Base-by-base conservation (phyloP, 2,329 filamentous ascomycete genomes). In the Sclerotinia glacialis region DNA sequence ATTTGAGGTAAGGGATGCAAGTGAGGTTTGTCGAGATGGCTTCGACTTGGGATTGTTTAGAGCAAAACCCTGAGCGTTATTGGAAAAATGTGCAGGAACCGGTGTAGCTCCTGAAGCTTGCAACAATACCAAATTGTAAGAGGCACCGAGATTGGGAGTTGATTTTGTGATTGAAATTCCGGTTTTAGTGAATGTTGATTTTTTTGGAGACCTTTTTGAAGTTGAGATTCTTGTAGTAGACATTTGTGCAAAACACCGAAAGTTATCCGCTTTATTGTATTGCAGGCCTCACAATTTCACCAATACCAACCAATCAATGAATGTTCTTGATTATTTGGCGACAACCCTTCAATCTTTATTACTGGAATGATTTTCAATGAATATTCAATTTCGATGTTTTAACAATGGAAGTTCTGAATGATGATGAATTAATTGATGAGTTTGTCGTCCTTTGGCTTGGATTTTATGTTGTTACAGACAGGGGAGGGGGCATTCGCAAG, bases 1-100 rank as follows among this genome's bases (percentile, higher is more conserved):
- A 74, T 80, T 81, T 68, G 81, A 81, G 62, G 88, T 91, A 70
- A 93, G 83, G 59, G 89, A 86, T 69, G 87, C 88, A 70, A 91
- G 81, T 60, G 89, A 92, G 68, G 84, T 83, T 80, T 93, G 93
- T 75, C 90, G 87, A 74, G 82, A 42, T 12, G 55, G 47, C 40
- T 62, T 58, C 42, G 42, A 47, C 16, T n/a, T 50, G 42, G 40
- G 34, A 65, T 59, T 63, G 26, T 54, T 55, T 49, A 49, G 11
- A 18, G 49, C 58, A 26, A 62, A 63, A 21, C 54, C 23, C 28
- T 50, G 50, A 52, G 49, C 58, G 54, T 67, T 59, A 37, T 46
- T 44, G 12, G n/a, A n/a, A 52, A 23, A 44, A 61, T 49, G 28
- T 49, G 58, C 23, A 26, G 28, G 53, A n/a, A 50, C 18, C 3